These are phyloP conservation scores for Oryza longistaminata DNA, from an alignment of 176 grass and related monocot genomes.

Conservation along the genomic window DNA sequence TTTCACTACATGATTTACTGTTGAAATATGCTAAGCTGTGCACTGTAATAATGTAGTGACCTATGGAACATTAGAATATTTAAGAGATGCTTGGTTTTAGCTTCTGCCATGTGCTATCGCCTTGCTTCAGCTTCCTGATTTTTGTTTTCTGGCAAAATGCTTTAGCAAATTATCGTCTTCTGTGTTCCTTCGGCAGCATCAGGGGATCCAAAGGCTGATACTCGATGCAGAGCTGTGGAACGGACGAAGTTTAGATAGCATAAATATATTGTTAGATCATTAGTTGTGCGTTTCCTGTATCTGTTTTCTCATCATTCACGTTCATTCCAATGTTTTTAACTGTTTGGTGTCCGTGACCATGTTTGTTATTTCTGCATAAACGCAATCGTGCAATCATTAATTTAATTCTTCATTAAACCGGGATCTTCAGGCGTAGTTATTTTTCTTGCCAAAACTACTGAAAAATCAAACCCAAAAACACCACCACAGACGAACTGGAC, in stretches of 20 bases:
- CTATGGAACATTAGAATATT: not conserved
- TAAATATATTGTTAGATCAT: not conserved
- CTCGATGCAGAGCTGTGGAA: not conserved
- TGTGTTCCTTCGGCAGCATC: not conserved
- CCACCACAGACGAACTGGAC: not conserved
- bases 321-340: not conserved
- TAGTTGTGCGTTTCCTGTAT: not conserved
- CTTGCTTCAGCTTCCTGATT: not conserved
- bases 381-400: not conserved
- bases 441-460: not conserved
- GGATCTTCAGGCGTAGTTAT: not conserved
- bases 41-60: conserved; percentile 24
- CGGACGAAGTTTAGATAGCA: not conserved
- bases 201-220: not conserved
- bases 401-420: not conserved
- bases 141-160: not conserved
- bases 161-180: not conserved
- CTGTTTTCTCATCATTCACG: not conserved
- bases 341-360: not conserved
- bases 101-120: not conserved
- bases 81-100: not conserved
- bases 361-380: not conserved
- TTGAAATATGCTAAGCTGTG: not conserved
- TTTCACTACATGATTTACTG: not conserved
- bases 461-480: not conserved